Conservation (phyloP, 1,284 basidiomycete genomes). For the Cutaneotrichosporon sp. region DNA sequence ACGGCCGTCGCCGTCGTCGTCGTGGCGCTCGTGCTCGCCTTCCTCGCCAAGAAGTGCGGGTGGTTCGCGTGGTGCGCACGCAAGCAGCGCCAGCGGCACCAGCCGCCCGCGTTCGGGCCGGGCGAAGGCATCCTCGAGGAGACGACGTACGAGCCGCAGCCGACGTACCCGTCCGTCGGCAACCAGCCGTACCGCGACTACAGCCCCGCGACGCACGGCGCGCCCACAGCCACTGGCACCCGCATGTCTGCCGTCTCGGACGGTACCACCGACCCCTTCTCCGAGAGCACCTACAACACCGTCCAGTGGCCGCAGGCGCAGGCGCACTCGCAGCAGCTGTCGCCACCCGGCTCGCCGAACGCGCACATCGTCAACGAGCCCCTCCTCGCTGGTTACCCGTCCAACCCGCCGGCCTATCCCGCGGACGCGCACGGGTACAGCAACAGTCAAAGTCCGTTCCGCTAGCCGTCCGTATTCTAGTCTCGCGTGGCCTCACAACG, state of each 20-base stretch:
- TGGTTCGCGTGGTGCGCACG: neutral
- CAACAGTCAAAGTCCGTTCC: no score
- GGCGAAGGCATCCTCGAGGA: neutral
- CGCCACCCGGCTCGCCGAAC: neutral
- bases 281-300: neutral
- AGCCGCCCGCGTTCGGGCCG: neutral
- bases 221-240: neutral
- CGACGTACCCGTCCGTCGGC: neutral
- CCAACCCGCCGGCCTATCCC: neutral
- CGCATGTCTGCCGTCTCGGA: neutral
- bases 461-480: no score
- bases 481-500: no score
- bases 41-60: neutral
- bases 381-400: neutral
- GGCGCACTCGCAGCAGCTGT: neutral
- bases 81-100: neutral
- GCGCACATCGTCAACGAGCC: neutral
- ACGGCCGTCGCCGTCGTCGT: neutral
- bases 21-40: neutral
- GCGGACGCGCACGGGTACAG: no score
- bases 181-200: neutral
- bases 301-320: no score
- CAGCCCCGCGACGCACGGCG: neutral
- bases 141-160: neutral
- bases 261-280: neutral